Conservation (phyloP, 1,139 yeast genomes). For the Tardiomyces digboiensis region DNA sequence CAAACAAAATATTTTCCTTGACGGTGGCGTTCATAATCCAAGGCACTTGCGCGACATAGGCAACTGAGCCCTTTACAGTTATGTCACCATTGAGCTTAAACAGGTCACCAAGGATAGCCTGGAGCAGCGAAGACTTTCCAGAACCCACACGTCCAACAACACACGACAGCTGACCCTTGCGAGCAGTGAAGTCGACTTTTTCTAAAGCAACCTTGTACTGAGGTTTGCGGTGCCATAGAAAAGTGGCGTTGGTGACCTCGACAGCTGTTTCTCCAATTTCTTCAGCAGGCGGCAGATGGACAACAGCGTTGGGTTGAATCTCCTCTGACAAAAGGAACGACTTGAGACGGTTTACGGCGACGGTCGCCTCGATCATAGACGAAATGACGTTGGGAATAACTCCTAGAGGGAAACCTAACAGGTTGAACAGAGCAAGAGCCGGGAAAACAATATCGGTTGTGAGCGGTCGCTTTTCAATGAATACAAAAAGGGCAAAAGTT, state of each 20-base stretch:
- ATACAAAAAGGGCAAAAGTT: slow-evolving; percentile 79
- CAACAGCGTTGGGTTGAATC: slow-evolving; percentile 71
- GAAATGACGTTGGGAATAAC: slow-evolving; percentile 88
- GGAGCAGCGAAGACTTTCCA: slow-evolving; percentile 85
- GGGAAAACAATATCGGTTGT: slow-evolving; percentile 94
- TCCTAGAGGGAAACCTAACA: slow-evolving; percentile 88
- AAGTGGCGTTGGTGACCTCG: slow-evolving; percentile 62
- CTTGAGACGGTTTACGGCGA: slow-evolving; percentile 69
- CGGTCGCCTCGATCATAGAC: slow-evolving; percentile 81
- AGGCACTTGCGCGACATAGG: slow-evolving; percentile 88
- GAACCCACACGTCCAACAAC: slow-evolving; percentile 90
- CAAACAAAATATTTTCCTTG: slow-evolving; percentile 83
- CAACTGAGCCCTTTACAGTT: slow-evolving; percentile 65
- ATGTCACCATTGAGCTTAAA: slow-evolving; percentile 73
- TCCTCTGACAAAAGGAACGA: slow-evolving; percentile 70
- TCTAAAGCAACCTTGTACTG: slow-evolving; percentile 70
- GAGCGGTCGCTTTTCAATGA: slow-evolving; percentile 54
- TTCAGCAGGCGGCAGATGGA: slow-evolving; percentile 41
- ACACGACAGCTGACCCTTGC: slow-evolving; percentile 77
- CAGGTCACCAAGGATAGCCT: slow-evolving; percentile 78
- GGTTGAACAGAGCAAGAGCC: slow-evolving; percentile 69
- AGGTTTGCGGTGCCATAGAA: slow-evolving; percentile 80
- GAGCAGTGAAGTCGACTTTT: slow-evolving; percentile 57
- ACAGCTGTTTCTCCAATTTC: slow-evolving; percentile 63
- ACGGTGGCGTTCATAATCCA: slow-evolving; percentile 97